Evolutionary conservation across 2,329 filamentous ascomycete genomes (phyloP), one percentile per base, ranked within the genome.

Genomic region (Ascochyta fabae): DNA sequence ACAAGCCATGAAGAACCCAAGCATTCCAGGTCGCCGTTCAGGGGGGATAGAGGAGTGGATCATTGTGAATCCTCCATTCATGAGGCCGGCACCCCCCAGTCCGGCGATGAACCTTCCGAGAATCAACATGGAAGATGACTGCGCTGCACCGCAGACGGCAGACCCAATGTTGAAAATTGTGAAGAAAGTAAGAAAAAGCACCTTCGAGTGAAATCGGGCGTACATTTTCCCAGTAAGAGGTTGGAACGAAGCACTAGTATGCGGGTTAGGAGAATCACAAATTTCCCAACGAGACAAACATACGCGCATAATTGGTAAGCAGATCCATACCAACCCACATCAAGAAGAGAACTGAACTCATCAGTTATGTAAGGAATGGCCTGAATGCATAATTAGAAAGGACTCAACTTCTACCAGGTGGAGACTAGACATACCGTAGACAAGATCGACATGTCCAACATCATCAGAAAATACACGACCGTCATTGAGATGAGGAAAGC

Each of bases 1-100:
- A 77, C 76, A 55, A 76, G 79, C 62, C 79, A 77, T 41, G 67
- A 80, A 73, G 15, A 79, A 35, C 2, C 78, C 79, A 16, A 74
- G 77, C 56, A 78, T 80, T 2, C 73, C 68, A 6, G 80, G 79
- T 24, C 80, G 72, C 40, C 76, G 74, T 19, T 60, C 61, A 0
- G 80, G 71, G 3, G 78, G 72, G 0, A 79, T 72, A 16, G 71
- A 72, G 34, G 68, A 68, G 26, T 72, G 63, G 12, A 80, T 71
- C 52, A 79, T 77, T 19, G 76, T 66, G 52, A 76, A 72, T 10
- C 53, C 77, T 69, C 51, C 76, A 73, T 59, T 51, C 48, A 75
- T 77, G 35, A 81, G 74, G 1, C 62, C 62, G 3, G 58, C 58
- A 23, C 47, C 50, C 2, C 62, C 62, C 10, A 65, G 23, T 7